Evolutionary conservation across 2,329 filamentous ascomycete genomes (phyloP), one percentile per base, ranked within the genome.

Genomic region (Monosporascus cannonballus): DNA sequence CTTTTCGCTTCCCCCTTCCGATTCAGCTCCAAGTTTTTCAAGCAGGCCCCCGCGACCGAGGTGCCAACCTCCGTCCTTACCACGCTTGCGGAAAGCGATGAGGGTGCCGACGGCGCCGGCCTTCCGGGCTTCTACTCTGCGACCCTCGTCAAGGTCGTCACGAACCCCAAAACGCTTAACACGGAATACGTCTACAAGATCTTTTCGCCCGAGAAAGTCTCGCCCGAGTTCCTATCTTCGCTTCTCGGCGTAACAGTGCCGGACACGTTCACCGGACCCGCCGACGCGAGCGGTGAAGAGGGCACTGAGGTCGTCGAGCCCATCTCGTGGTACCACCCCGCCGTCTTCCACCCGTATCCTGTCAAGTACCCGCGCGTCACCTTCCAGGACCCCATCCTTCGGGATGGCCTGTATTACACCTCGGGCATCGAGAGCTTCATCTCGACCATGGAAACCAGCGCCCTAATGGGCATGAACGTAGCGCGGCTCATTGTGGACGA

Each of bases 401-500:
- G 82, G 5, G 70, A 79, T 6, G 81, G 83, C 0, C 63, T 93
- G 15, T 94, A 84, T 69, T 87, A 87, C 65, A 87, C 84, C 0
- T 84, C 82, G 11, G 84, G 83, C 2, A 95, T 97, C 44, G 93
- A 97, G 72, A 87, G 87, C 60, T 96, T 99, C 67, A 95, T 97
- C 60, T 94, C 88, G 9, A 96, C 91, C 0, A 97, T 99, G 94
- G 94, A 99, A 76, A 96, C 94, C 6, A 96, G 86, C 67, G 88
- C 90, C 1, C 71, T 97, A 60, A 94, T 94, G 84, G 94, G 94
- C 1, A 90, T 81, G 79, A 94, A 94, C 65, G 85, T 94, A 20
- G 90, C 89, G 8, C 78, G 77, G 57, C 71, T 94, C 51, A 76
- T 93, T 46, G 76, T 84, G 0, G 81, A 92, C 62, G 80, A 81